Base-by-base conservation (phyloP, 345 rosid species). In the Gossypium anomalum region DNA sequence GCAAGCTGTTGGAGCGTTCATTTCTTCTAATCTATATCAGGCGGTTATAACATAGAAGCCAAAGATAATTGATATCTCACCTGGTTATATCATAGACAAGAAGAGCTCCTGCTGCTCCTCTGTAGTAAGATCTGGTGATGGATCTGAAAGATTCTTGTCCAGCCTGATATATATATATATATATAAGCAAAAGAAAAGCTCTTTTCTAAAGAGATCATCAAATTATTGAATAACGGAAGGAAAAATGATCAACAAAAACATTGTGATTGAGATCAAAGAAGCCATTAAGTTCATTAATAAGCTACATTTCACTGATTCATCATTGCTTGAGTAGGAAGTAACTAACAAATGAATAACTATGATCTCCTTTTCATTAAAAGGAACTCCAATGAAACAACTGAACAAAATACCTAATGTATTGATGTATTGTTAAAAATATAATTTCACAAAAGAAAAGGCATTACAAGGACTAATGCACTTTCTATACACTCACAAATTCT, bases 71-170 rank as follows among this genome's bases (percentile, higher is more conserved):
- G 13, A 22, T 25, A 15, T 61, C 83, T 52, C 56, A 94, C 98
- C 98, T 89, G 80, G 98, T 94, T 73, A 92, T 94, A 76, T 94
- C 98, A 81, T 92, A 94, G 68, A 92, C 97, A 55, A 94, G 85
- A 81, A 94, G 92, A 34, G 98, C 98, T 68, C 97, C 98, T 23
- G 98, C 98, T n/a, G 98, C 98, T 58, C 98, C 98, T 82, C 98
- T 85, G 78, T 94, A 92, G 79, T 94, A 94, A 45, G 98, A 94
- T 80, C 98, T 88, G 0, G 98, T 92, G 79, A 94, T 94, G 29
- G 98, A 94, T 82, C 98, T 88, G 80, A 94, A 94, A 43, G 97
- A 92, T 84, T 94, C 98, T 86, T 94, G 98, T 23, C 97, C 98
- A 19, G 98, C 98, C 97, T 94, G 70, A 72, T 44, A 53, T 53